Evolutionary conservation across 257 asterid species (phyloP).

Genomic region (Striga asiatica): DNA sequence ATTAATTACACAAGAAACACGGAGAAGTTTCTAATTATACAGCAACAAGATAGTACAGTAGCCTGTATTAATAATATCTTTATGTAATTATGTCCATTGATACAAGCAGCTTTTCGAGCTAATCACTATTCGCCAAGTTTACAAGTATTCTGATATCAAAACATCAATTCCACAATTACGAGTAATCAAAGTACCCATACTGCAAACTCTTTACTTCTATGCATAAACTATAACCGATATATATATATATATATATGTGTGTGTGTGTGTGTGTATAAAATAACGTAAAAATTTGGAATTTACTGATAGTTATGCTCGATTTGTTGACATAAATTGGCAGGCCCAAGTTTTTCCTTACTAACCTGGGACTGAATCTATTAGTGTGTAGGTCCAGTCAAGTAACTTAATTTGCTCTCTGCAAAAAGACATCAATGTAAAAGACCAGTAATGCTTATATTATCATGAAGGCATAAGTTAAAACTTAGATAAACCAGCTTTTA

Average conservation of each 20-base stretch:
- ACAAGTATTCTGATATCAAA: background rate
- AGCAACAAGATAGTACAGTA: too few species aligned
- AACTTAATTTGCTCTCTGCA: slow-evolving; percentile 35
- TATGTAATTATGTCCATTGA: too few species aligned
- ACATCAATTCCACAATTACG: background rate
- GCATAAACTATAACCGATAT: slow-evolving; percentile 7
- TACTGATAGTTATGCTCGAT: background rate
- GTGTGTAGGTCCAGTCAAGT: slow-evolving; percentile 2
- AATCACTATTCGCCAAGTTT: background rate
- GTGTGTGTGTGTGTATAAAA: too few species aligned
- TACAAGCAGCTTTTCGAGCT: background rate
- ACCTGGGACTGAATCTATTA: slow-evolving; percentile 4
- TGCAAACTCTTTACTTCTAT: background rate
- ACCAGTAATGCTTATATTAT: background rate
- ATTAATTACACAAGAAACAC: too few species aligned
- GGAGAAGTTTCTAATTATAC: too few species aligned
- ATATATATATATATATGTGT: background rate
- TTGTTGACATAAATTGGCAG: slow-evolving; percentile 2
- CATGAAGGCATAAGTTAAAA: background rate
- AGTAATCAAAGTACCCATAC: background rate
- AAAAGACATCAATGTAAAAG: slow-evolving; percentile 2
- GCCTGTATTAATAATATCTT: too few species aligned
- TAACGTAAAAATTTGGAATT: slow-evolving; percentile 13
- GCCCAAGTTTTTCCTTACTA: background rate
- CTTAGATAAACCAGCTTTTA: background rate